A percentile compares a stretch with the other conserved stretches of the same genome.
These are phyloP conservation scores for Calycina herbarum DNA, from an alignment of 2,329 filamentous ascomycete genomes.

Conservation along the genomic window DNA sequence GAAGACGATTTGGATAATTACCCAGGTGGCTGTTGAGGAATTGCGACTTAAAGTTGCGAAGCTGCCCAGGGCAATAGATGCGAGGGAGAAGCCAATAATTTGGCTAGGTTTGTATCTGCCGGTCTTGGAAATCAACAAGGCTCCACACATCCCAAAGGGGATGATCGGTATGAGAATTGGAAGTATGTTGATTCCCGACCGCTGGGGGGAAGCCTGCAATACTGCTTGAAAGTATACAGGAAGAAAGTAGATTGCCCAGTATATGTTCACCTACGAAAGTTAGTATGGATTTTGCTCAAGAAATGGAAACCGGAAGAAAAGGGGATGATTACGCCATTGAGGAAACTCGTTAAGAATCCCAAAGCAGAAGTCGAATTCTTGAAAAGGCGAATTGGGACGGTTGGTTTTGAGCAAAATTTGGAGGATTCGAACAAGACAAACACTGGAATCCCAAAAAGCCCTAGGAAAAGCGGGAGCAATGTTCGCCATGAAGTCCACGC, in stretches of 20 bases:
- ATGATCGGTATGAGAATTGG: constrained; percentile 43
- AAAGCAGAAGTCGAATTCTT: constrained; percentile 11
- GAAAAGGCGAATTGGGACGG: constrained; percentile 13
- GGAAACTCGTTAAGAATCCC: constrained; percentile 9
- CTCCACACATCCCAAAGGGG: constrained; percentile 40
- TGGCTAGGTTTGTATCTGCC: constrained; percentile 46
- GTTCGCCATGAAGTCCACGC: constrained; percentile 10
- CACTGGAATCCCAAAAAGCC: constrained; percentile 5
- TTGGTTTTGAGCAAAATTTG: constrained; percentile 10
- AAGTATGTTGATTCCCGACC: constrained; percentile 23
- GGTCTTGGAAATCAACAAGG: constrained; percentile 37
- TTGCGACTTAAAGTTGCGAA: constrained; percentile 36
- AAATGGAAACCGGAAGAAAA: not conserved
- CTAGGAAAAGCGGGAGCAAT: not conserved
- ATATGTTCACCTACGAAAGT: constrained; percentile 13
- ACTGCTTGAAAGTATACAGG: constrained; percentile 20
- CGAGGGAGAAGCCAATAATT: constrained; percentile 38
- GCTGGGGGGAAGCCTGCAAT: not conserved
- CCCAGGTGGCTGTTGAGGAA: constrained; percentile 40
- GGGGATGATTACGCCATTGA: constrained; percentile 8
- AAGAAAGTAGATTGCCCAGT: constrained; percentile 16
- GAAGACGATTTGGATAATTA: constrained; percentile 44
- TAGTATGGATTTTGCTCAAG: not conserved
- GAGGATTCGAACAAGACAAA: constrained; percentile 17
- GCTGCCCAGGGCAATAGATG: constrained; percentile 36